Base-by-base conservation (phyloP, 1,284 basidiomycete genomes). In the Malassezia sp. region DNA sequence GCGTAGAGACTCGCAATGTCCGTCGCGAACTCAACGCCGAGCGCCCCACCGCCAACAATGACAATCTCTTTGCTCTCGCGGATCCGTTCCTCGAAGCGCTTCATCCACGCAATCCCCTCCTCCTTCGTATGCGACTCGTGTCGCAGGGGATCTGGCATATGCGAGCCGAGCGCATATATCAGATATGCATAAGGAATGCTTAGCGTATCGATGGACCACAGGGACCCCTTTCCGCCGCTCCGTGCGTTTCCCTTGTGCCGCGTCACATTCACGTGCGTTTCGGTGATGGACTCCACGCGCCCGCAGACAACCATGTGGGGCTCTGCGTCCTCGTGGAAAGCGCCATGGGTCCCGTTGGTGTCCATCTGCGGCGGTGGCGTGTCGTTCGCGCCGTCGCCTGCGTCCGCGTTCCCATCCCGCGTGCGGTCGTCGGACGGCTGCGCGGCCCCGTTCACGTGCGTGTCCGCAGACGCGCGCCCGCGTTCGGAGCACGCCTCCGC, bases 161-260 rank as follows among this genome's bases (percentile, higher is more conserved):
- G 65, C 12, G 60, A 63, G 38, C 67, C 67, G 14, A 70, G 56
- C 0, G 67, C 67, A 38, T 70, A 70, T 20, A 70, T 54, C 24
- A 70, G 60, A 40, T 70, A 63, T 15, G 63, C 55, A 42, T 67
- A 67, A 7, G 67, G 67, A 23, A 69, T 67, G 32, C 56, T 43
- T 4, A 66, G 49, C 23, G 54, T 60, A 44, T 64, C 63, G 52
- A 69, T 63, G 17, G 56, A 43, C 67, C 67, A 69, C 9, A 69
- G 59, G 22, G 46, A 49, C 34, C 55, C 59, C 45, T 57, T 58
- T 4, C 20, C 34, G n/a, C 31, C 20, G 7, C 24, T 11, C 29
- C 28, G 5, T n/a, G 20, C 21, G 29, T 36, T 1, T 32, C 11
- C 30, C 9, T 24, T n/a, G 53, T 59, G n/a, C 52, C 56, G 28